Percentiles rank a stretch among this genome's conserved stretches.
phyloP scores from a whole-genome alignment of 2,329 filamentous ascomycete genomes.

The Colletotrichum musicola region DNA sequence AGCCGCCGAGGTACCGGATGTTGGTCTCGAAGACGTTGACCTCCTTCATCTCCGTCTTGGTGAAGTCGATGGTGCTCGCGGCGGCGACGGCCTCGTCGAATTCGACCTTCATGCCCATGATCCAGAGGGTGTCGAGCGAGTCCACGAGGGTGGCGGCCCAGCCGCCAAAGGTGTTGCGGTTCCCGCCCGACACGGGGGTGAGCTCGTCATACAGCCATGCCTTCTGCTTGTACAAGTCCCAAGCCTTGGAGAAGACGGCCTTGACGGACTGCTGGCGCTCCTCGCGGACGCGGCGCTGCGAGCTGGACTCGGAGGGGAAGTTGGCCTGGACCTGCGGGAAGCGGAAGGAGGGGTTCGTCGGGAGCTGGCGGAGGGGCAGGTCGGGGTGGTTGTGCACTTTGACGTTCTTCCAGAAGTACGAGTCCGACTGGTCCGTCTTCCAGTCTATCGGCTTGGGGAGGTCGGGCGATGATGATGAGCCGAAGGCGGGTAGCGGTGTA shows the following conservation, averaged over 20 bases:
- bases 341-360: conserved; percentile 44
- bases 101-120: conserved; percentile 70
- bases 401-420: conserved; percentile 41
- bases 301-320: conserved; percentile 44
- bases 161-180: conserved; percentile 62
- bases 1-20: conserved; percentile 58
- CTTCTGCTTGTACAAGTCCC: conserved; percentile 63
- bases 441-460: conserved; percentile 15
- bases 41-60: conserved; percentile 51
- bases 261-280: conserved; percentile 54
- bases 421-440: conserved; percentile 1
- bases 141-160: conserved; percentile 73
- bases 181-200: conserved; percentile 59
- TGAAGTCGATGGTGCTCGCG: conserved; percentile 62
- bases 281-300: conserved; percentile 41
- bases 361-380: conserved; percentile 46
- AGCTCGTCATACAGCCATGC: conserved; percentile 68
- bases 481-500: background rate
- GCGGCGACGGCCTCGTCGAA: conserved; percentile 66
- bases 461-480: background rate
- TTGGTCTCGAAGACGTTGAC: conserved; percentile 60
- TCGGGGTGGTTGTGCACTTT: conserved; percentile 40
- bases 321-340: conserved; percentile 51
- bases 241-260: conserved; percentile 57
- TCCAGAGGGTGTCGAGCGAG: conserved; percentile 71